A percentile compares a stretch with the other conserved stretches of the same genome.
Evolutionary conservation across 441 rosid genomes (phyloP).

Genomic region (Pelargonium fulgidum): DNA sequence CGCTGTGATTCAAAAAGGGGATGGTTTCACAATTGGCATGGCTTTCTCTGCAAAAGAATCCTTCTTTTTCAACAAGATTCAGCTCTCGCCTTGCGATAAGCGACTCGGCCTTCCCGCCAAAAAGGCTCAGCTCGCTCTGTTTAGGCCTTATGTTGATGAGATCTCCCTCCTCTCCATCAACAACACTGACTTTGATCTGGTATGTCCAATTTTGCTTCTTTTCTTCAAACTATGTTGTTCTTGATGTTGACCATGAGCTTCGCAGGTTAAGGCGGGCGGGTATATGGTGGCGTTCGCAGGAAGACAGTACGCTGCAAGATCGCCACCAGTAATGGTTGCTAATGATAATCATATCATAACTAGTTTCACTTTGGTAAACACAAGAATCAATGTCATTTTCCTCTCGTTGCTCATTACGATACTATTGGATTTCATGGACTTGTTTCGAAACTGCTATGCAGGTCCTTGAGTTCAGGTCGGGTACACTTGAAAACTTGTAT

Average conservation of each 20-base stretch:
- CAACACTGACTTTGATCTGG: slow-evolving; percentile 42
- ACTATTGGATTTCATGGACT: too few species aligned
- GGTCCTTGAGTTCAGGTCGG: slow-evolving; percentile 78
- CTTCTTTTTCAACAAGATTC: slow-evolving; percentile 51
- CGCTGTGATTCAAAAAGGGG: slow-evolving; percentile 47
- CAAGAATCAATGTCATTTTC: background rate
- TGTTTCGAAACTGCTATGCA: slow-evolving; percentile 13
- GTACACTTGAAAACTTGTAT: slow-evolving; percentile 57
- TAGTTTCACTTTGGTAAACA: slow-evolving; percentile 73
- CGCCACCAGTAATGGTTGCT: slow-evolving; percentile 51
- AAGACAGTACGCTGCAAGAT: slow-evolving; percentile 79
- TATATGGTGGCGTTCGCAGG: slow-evolving; percentile 87
- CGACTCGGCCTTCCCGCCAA: slow-evolving; percentile 54
- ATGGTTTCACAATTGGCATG: slow-evolving; percentile 78
- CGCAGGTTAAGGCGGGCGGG: slow-evolving; percentile 52
- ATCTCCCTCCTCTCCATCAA: slow-evolving; percentile 71
- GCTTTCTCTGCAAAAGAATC: slow-evolving; percentile 59
- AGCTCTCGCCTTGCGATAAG: slow-evolving; percentile 77
- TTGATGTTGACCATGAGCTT: background rate
- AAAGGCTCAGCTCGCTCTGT: slow-evolving; percentile 53
- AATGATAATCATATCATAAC: slow-evolving; percentile 51
- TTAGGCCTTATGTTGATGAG: slow-evolving; percentile 75
- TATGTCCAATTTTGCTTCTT: slow-evolving; percentile 22
- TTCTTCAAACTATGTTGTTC: background rate
- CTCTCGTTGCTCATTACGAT: too few species aligned